Conservation (phyloP, 2,329 filamentous ascomycete genomes). For the Aureobasidium sp. region DNA sequence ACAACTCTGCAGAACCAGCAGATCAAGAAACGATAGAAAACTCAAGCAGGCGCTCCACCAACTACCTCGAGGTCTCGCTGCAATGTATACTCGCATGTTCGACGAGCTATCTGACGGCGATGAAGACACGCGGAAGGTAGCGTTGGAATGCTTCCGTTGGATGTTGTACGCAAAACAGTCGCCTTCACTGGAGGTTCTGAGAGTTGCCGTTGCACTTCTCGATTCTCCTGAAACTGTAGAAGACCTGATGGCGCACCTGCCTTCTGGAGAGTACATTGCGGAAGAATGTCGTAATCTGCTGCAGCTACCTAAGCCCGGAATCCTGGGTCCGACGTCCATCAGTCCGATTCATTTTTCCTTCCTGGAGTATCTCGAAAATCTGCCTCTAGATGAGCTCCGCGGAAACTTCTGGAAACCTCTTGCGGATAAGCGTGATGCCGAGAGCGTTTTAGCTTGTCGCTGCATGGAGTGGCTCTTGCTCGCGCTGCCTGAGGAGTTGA, state of each 20-base stretch:
- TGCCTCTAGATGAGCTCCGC: neutral
- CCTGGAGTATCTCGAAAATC: neutral
- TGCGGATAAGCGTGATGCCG: neutral
- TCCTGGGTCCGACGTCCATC: neutral
- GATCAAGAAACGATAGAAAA: neutral
- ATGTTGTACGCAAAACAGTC: neutral
- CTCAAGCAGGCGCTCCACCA: neutral
- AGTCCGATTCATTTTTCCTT: neutral
- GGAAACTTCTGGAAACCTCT: neutral
- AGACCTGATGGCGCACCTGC: neutral
- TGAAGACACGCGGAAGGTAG: neutral
- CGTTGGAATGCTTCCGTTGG: neutral
- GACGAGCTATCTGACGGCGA: neutral
- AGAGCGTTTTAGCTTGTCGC: neutral
- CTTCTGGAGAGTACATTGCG: neutral
- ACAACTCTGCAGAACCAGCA: neutral
- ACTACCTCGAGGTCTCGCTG: neutral
- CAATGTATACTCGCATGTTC: neutral
- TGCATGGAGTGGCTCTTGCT: neutral
- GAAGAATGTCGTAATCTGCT: neutral
- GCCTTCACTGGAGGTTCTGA: neutral
- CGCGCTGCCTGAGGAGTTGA: neutral
- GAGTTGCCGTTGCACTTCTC: neutral
- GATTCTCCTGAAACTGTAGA: neutral
- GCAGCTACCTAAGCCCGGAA: neutral